Evolutionary conservation across 139 green algal genomes (phyloP).

Genomic region (Chlorella sp.): DNA sequence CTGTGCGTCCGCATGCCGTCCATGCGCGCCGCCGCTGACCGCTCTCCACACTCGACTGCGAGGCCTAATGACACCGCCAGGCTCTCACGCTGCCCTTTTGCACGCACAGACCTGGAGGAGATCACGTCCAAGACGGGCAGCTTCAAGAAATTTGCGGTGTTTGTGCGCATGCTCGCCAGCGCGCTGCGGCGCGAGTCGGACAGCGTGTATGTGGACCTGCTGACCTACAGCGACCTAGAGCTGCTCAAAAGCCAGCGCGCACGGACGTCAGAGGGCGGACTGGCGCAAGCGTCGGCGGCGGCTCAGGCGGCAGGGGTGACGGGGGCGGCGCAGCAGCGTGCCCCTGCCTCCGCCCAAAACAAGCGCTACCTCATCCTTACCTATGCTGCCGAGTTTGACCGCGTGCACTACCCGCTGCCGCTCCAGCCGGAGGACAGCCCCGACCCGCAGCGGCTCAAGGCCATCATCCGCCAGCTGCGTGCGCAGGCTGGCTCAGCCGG

Average conservation of each 20-base stretch:
- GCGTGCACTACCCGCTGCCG: slow-evolving; percentile 90
- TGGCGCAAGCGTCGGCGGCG: neutral
- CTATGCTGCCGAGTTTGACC: slow-evolving; percentile 89
- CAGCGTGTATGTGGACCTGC: slow-evolving; percentile 86
- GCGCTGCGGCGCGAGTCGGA: slow-evolving; percentile 74
- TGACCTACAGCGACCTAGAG: slow-evolving; percentile 86
- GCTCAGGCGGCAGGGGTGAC: neutral
- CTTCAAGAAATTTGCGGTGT: slow-evolving; percentile 80
- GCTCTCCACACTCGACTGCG: too few relatives aligned
- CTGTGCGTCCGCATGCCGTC: too few relatives aligned
- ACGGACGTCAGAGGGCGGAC: neutral
- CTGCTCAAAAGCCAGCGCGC: slow-evolving; percentile 67
- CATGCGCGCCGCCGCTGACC: too few relatives aligned
- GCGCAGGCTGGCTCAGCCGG: neutral
- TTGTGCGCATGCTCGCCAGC: slow-evolving; percentile 83
- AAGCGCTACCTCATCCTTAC: slow-evolving; percentile 95
- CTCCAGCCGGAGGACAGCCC: slow-evolving; percentile 74
- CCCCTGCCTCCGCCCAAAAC: slow-evolving; percentile 50
- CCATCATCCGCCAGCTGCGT: slow-evolving; percentile 62
- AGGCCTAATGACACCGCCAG: too few relatives aligned
- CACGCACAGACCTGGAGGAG: slow-evolving; percentile 83
- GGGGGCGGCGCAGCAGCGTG: too few relatives aligned
- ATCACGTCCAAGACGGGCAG: slow-evolving; percentile 89
- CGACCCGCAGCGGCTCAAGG: slow-evolving; percentile 61
- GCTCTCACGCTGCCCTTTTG: neutral